Evolutionary conservation across 257 asterid genomes (phyloP).

Genomic region (Scutellaria barbata): DNA sequence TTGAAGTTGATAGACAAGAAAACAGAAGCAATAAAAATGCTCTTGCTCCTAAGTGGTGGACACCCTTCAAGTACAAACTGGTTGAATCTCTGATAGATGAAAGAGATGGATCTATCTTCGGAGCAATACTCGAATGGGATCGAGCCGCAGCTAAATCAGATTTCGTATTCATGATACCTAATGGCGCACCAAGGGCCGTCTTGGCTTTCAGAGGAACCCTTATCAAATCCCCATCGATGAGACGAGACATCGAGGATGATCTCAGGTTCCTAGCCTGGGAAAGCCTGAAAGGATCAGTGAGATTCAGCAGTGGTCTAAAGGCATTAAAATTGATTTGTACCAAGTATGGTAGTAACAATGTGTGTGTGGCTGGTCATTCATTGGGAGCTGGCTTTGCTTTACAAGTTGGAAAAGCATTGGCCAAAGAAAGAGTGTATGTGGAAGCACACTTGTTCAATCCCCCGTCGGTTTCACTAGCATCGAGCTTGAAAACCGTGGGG

Average conservation of each 20-base stretch:
- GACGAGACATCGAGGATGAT: conserved; percentile 86
- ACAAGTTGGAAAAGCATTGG: conserved; percentile 80
- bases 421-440: conserved; percentile 70
- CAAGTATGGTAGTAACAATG: conserved; percentile 65
- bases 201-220: conserved; percentile 83
- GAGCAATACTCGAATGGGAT: conserved; percentile 91
- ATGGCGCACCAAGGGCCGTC: conserved; percentile 88
- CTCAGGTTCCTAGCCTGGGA: conserved; percentile 87
- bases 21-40: conserved; percentile 59
- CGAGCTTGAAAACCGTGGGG: conserved; percentile 63
- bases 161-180: conserved; percentile 66
- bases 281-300: conserved; percentile 78
- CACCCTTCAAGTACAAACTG: conserved; percentile 86
- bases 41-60: conserved; percentile 99
- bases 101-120: conserved; percentile 92
- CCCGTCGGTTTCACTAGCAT: conserved; percentile 89
- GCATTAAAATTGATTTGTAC: conserved; percentile 55
- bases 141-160: conserved; percentile 80
- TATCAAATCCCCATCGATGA: conserved; percentile 68
- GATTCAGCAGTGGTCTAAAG: conserved; percentile 55
- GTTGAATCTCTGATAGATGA: conserved; percentile 68
- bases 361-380: conserved; percentile 83
- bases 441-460: conserved; percentile 95
- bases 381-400: conserved; percentile 96
- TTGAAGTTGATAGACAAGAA: conserved; percentile 90